phyloP scores from a whole-genome alignment of 306 rosid genomes.

The Spatholobus suberectus region DNA sequence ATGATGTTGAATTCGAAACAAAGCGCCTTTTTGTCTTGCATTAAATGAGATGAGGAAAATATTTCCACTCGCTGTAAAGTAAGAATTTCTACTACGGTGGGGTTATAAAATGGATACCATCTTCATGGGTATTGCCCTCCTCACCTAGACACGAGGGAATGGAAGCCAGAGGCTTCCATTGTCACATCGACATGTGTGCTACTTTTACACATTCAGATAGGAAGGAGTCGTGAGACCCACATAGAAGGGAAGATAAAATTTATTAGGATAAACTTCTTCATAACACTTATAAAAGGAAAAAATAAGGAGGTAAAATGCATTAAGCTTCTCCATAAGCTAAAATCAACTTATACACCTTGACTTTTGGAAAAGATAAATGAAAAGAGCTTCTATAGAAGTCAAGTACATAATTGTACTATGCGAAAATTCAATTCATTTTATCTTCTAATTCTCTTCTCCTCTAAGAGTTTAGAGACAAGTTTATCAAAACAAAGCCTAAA shows the following conservation, averaged over 20 bases:
- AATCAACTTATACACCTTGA: too few species aligned
- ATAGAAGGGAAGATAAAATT: not conserved
- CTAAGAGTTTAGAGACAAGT: too few species aligned
- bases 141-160: not conserved
- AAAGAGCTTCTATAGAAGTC: too few species aligned
- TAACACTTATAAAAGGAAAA: too few species aligned
- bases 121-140: not conserved
- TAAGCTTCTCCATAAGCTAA: too few species aligned
- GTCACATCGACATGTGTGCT: not conserved
- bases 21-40: not conserved
- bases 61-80: not conserved
- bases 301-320: too few species aligned
- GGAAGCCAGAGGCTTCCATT: not conserved
- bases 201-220: not conserved
- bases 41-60: not conserved
- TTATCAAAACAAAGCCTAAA: too few species aligned
- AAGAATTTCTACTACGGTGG: not conserved
- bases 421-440: too few species aligned
- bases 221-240: not conserved
- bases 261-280: too few species aligned
- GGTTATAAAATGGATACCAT: not conserved
- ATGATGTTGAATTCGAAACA: conserved; percentile 8
- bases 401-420: too few species aligned
- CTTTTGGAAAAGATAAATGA: too few species aligned
- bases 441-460: too few species aligned